These are phyloP conservation scores for Geoglossum glabrum DNA, from an alignment of 495 filamentous ascomycete species.

Conservation along the genomic window DNA sequence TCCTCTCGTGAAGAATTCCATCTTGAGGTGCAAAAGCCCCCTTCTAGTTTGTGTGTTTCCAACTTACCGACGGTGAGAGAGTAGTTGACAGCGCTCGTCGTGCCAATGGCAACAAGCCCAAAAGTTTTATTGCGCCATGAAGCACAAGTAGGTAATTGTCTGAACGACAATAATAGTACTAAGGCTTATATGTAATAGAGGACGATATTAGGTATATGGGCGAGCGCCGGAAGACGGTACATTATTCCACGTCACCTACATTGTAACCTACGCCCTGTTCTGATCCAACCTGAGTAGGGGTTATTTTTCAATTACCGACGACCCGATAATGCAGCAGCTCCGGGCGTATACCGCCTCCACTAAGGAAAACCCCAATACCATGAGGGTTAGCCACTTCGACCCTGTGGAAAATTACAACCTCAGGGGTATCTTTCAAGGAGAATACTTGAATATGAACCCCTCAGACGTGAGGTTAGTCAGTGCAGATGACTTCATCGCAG, in stretches of 20 bases:
- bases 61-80: neutral
- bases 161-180: slow-evolving; percentile 10
- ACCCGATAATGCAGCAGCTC: neutral
- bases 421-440: slow-evolving; percentile 11
- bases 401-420: slow-evolving; percentile 10
- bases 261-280: neutral
- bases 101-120: slow-evolving; percentile 17
- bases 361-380: neutral
- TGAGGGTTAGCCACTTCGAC: slow-evolving; percentile 4
- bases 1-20: neutral
- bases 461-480: slow-evolving; percentile 9
- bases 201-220: slow-evolving; percentile 9
- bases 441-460: slow-evolving; percentile 8
- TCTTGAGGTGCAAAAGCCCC: neutral
- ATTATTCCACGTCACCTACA: neutral
- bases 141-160: slow-evolving; percentile 19
- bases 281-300: neutral
- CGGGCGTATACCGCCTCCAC: neutral
- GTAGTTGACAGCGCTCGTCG: slow-evolving; percentile 14
- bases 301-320: neutral
- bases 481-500: slow-evolving; percentile 6
- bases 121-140: slow-evolving; percentile 23
- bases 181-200: slow-evolving; percentile 14
- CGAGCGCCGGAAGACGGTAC: neutral
- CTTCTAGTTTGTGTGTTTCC: neutral